phyloP scores from a whole-genome alignment of 495 filamentous ascomycete genomes.

The Hypomontagnella submonticulosa region DNA sequence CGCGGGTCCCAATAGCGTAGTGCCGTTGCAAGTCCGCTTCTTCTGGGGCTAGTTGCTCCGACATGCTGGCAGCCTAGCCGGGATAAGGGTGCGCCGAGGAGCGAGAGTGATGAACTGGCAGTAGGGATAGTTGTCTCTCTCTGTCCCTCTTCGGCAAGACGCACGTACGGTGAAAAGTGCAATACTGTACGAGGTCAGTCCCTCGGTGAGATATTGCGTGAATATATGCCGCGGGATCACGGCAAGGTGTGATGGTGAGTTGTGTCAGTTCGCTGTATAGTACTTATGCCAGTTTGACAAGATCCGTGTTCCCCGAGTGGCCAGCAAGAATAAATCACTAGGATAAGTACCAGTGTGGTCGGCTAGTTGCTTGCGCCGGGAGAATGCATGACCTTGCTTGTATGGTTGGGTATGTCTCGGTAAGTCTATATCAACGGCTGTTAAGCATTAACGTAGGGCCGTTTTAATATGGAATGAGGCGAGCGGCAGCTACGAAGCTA shows the following conservation, averaged over 20 bases:
- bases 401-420: constrained; percentile 20
- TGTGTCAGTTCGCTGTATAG: constrained; percentile 20
- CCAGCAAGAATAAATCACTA: constrained; percentile 32
- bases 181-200: constrained; percentile 31
- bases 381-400: constrained; percentile 16
- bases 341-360: constrained; percentile 34
- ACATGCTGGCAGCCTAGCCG: constrained; percentile 33
- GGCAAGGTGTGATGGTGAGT: constrained; percentile 42
- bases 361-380: constrained; percentile 28
- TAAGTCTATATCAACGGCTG: constrained; percentile 27
- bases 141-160: constrained; percentile 11
- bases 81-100: constrained; percentile 20
- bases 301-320: constrained; percentile 47
- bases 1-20: constrained; percentile 37
- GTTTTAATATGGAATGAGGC: constrained; percentile 24
- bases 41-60: constrained; percentile 16
- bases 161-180: constrained; percentile 14
- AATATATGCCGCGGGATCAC: constrained; percentile 31
- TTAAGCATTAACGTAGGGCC: background rate
- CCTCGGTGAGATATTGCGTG: constrained; percentile 40
- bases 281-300: constrained; percentile 34
- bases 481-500: constrained; percentile 35
- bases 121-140: constrained; percentile 24
- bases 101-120: constrained; percentile 38
- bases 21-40: constrained; percentile 24